These are phyloP conservation scores for Lepidium didymum DNA, from an alignment of 345 rosid genomes.

Conservation along the genomic window DNA sequence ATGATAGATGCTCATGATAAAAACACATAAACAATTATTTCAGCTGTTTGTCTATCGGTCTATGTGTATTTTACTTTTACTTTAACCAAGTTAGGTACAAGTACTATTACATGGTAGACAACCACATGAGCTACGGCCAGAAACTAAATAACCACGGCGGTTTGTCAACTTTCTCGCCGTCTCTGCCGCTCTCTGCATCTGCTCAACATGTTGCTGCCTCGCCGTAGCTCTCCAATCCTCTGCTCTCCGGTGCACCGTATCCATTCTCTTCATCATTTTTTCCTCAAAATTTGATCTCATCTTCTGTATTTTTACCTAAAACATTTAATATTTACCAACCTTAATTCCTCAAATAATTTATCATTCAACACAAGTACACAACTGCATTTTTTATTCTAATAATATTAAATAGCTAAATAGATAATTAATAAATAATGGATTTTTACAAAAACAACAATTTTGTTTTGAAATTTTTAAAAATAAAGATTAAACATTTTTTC, in stretches of 20 bases:
- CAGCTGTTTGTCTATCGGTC: not conserved
- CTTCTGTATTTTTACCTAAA: constrained; percentile 79
- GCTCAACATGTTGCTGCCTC: constrained; percentile 52
- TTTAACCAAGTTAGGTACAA: not conserved
- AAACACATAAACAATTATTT: not conserved
- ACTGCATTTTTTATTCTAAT: not conserved
- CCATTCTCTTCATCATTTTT: constrained; percentile 86
- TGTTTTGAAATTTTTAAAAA: no score
- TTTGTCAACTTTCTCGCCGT: constrained; percentile 40
- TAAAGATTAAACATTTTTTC: no score
- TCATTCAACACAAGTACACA: not conserved
- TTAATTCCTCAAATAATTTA: not conserved
- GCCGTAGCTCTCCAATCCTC: constrained; percentile 81
- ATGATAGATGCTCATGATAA: not conserved
- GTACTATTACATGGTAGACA: constrained; percentile 54
- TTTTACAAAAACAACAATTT: no score
- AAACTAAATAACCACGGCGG: constrained; percentile 28
- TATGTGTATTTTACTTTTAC: not conserved
- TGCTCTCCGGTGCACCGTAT: constrained; percentile 58
- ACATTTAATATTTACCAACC: not conserved
- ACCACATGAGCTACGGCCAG: constrained; percentile 55
- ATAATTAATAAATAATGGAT: no score
- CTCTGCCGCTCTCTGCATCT: constrained; percentile 44
- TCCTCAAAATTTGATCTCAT: constrained; percentile 87
- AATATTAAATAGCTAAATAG: not conserved